Conservation (phyloP, 192 early-diverging fungal species). For the Podila clonocystis region DNA sequence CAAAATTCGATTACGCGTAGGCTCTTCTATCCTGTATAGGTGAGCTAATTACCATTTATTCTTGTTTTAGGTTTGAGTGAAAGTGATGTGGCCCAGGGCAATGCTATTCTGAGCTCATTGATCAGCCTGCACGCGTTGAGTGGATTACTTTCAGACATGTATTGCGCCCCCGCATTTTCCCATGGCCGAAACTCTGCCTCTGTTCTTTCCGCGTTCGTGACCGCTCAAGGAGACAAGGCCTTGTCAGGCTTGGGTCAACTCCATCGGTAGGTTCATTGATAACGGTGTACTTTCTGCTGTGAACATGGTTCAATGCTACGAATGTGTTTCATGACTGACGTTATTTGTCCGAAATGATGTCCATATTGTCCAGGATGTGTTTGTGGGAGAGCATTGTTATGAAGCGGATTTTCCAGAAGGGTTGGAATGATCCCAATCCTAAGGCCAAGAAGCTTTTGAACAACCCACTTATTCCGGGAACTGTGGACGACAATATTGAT, state of each 20-base stretch:
- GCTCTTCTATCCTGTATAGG: no score
- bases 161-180: conserved; percentile 69
- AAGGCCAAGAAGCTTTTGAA: conserved; percentile 48
- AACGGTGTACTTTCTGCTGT: background rate
- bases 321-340: background rate
- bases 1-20: no score
- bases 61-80: conserved; percentile 50
- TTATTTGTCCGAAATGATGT: background rate
- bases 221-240: conserved; percentile 57
- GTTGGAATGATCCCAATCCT: conserved; percentile 70
- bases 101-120: conserved; percentile 63
- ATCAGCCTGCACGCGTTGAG: conserved; percentile 70
- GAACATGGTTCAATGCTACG: background rate
- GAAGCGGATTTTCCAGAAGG: conserved; percentile 65
- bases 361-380: conserved; percentile 52
- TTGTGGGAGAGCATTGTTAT: conserved; percentile 72
- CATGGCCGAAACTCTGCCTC: conserved; percentile 70
- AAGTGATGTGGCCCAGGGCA: conserved; percentile 51
- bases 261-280: conserved; percentile 59
- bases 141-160: conserved; percentile 76
- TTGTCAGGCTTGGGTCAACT: conserved; percentile 65
- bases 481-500: conserved; percentile 34
- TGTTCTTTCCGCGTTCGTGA: conserved; percentile 69
- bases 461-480: conserved; percentile 31
- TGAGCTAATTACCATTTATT: background rate